Conservation (phyloP, 805 yeast species). For the Candida arabinofermentans region DNA sequence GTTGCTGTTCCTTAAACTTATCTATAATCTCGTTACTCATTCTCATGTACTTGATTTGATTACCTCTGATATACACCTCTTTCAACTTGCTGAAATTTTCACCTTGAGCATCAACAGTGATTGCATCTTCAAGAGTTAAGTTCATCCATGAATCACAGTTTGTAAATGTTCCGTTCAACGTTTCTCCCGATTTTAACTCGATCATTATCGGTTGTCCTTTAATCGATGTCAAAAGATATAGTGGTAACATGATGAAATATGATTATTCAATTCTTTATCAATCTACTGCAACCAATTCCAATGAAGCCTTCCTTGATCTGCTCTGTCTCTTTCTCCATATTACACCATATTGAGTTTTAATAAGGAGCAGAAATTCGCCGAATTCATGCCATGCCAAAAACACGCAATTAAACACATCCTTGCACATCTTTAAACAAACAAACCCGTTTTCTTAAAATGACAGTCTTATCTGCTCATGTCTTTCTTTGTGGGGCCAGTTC, state of each 20-base stretch:
- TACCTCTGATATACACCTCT: slow-evolving; percentile 82
- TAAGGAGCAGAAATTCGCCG: too few species aligned
- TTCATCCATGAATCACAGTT: slow-evolving; percentile 97
- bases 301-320: too few species aligned
- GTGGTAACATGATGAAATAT: slow-evolving; percentile 61
- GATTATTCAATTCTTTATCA: too few species aligned
- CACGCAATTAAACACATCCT: too few species aligned
- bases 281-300: background rate
- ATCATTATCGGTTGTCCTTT: slow-evolving; percentile 84
- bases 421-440: too few species aligned
- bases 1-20: slow-evolving; percentile 62
- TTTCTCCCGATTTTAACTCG: slow-evolving; percentile 89
- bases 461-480: too few species aligned
- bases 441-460: too few species aligned
- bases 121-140: slow-evolving; percentile 72
- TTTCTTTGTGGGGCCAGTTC: too few species aligned
- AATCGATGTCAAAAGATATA: slow-evolving; percentile 84
- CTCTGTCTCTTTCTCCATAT: too few species aligned
- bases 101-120: slow-evolving; percentile 60
- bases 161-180: slow-evolving; percentile 75
- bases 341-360: too few species aligned
- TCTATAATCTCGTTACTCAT: slow-evolving; percentile 75
- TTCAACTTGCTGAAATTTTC: slow-evolving; percentile 58
- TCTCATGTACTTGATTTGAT: slow-evolving; percentile 73
- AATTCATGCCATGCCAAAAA: too few species aligned